A percentile compares a stretch with the other conserved stretches of the same genome.
Evolutionary conservation across 148 eudicot species (phyloP).

Genomic region (Diospyros kaki): DNA sequence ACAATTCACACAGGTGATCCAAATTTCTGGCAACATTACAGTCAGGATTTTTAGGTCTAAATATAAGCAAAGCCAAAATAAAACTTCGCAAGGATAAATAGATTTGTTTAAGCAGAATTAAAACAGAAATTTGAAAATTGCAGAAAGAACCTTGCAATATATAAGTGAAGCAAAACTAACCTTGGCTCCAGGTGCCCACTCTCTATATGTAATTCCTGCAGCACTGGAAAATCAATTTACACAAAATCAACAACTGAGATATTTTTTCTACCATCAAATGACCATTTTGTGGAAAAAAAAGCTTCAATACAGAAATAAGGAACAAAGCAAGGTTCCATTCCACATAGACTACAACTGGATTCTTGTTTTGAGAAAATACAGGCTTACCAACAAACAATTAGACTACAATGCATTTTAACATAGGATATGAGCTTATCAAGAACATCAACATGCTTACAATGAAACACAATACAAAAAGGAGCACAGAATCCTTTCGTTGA

Average conservation of each 20-base stretch:
- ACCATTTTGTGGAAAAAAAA: background rate
- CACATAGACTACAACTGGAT: background rate
- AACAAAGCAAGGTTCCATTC: background rate
- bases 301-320: conserved; percentile 1
- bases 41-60: background rate
- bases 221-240: conserved; percentile 45
- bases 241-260: conserved; percentile 22
- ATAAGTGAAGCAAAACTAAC: conserved; percentile 35
- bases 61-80: background rate
- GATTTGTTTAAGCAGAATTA: background rate
- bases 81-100: background rate
- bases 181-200: conserved; percentile 99
- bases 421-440: background rate
- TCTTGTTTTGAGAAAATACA: conserved; percentile 1
- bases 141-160: background rate
- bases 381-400: background rate
- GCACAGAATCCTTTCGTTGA: background rate
- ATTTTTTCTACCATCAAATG: background rate
- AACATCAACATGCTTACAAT: background rate
- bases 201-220: conserved; percentile 87
- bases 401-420: background rate
- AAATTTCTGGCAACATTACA: conserved; percentile 1
- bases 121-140: background rate
- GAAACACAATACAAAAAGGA: background rate
- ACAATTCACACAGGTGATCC: background rate